Base-by-base conservation (phyloP, 352 stramenopile genomes). In the Salisapilia sapeloensis region DNA sequence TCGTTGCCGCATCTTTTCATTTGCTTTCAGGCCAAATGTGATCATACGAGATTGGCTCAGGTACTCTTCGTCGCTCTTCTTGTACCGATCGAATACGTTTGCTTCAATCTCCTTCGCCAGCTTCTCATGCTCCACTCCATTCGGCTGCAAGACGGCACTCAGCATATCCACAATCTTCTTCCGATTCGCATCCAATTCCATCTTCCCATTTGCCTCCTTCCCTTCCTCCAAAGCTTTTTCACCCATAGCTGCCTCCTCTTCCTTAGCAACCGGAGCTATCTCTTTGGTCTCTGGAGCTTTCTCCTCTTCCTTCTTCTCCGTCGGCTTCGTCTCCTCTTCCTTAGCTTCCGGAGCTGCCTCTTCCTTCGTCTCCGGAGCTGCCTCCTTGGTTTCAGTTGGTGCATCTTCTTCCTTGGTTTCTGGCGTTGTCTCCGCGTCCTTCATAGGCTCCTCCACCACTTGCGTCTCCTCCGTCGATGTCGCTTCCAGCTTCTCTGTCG, bases 21-120 rank as follows among this genome's bases (percentile, higher is more conserved):
- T 80, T 21, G 65, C 56, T 42, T 79, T 75, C 15, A 89, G 44
- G 4, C 66, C 67, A 49, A 89, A 85, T 23, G 70, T 82, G 44
- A 89, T 70, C 36, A 70, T 67, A 9, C 74, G 69, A 19, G 74
- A 61, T 46, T 80, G 75, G 27, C 52, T 48, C 29, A 59, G 59
- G 54, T 89, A 89, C 33, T 85, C 66, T 9, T 65, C 64, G 28
- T 63, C 72, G 44, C 51, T 83, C 25, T 89, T 62, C 33, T 76
- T 82, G 46, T 81, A 85, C 8, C 74, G 69, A 35, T 85, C 74
- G 44, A 77, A 85, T 22, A 89, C 55, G 32, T 43, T 10, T 37
- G 81, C 67, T 57, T 86, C 70, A 34, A 86, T 82, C 35, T 80
- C 60, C 7, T 60, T 60, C n/a, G 69, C 60, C 22, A 82, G 36